Base-by-base conservation (phyloP, 495 filamentous ascomycete genomes). In the Mytilinidion resinicola region DNA sequence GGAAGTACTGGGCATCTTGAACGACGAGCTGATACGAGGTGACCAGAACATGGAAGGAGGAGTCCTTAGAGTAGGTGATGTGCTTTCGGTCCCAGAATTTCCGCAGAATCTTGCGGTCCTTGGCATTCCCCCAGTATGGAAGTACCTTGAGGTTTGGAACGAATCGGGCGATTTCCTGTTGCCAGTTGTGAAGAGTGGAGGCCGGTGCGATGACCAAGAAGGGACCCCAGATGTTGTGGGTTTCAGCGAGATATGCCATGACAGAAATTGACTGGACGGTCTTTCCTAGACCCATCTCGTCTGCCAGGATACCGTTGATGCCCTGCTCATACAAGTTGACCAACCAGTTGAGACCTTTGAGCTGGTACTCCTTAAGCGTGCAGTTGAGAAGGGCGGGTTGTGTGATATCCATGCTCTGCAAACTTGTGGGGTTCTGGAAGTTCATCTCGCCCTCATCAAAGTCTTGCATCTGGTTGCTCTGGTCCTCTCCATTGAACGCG, bases 61-160 rank as follows among this genome's bases (percentile, higher is more conserved):
- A 88, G 42, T 96, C 90, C 66, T 89, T 87, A 56, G 81, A 90
- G 73, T 98, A 98, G 3, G 90, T 95, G 66, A 95, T 88, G 66
- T 95, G 90, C 73, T 96, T 96, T 64, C 93, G 86, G 66, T 98
- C 93, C 93, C 93, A 98, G 77, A 97, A 97, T 73, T 97, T 97
- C 33, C 93, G 86, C 36, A 98, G 79, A 59, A 96, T 88, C 72
- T 98, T 97, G 56, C 93, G 86, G 70, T 98, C 93, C 60, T 87
- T 89, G 9, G 91, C 91, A 53, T 83, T 91, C 58, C 93, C 93
- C 93, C 93, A 98, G 70, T 98, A 98, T 8, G 93, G 93, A 38
- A 98, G 77, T 21, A 95, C 90, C 71, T 96, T 97, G 68, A 98
- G 82, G 53, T 88, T 79, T 1, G 93, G 93, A 4, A 98, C 91